Percentiles rank a stretch among this genome's conserved stretches.
Conservation (phyloP, 345 rosid genomes). For the Acer campestre region DNA sequence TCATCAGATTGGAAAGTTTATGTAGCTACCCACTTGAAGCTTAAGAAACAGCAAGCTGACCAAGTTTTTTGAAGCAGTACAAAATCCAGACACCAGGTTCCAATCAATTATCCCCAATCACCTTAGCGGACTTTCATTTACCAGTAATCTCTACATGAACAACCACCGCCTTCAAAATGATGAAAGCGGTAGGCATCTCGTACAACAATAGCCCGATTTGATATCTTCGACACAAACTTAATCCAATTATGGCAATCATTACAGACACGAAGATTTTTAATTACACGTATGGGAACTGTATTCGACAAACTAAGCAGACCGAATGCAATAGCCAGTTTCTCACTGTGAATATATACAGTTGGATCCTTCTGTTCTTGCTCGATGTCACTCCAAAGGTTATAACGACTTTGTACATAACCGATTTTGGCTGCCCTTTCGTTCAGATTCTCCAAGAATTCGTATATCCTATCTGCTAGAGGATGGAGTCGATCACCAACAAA, state of each 20-base stretch:
- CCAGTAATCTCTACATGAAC: conserved; percentile 90
- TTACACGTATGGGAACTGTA: conserved; percentile 63
- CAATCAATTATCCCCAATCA: background rate
- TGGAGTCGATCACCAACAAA: conserved; percentile 72
- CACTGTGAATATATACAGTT: conserved; percentile 60
- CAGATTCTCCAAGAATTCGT: conserved; percentile 53
- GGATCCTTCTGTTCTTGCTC: conserved; percentile 65
- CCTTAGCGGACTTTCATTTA: conserved; percentile 24
- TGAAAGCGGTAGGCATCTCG: conserved; percentile 83
- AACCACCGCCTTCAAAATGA: conserved; percentile 74
- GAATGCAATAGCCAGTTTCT: conserved; percentile 77
- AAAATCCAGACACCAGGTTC: background rate
- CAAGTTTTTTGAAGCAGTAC: background rate
- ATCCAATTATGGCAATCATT: conserved; percentile 85
- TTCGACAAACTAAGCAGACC: conserved; percentile 74
- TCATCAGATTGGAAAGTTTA: too few relatives aligned
- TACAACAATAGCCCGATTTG: conserved; percentile 63
- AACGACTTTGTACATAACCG: conserved; percentile 63
- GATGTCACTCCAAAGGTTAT: conserved; percentile 56
- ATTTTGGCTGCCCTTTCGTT: conserved; percentile 54
- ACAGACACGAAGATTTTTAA: conserved; percentile 86
- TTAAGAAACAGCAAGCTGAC: background rate
- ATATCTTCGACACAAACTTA: conserved; percentile 72
- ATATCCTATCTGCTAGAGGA: conserved; percentile 59
- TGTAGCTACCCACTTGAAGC: too few relatives aligned